Conservation (phyloP, 2,329 filamentous ascomycete species). For the Lizonia empirigonia region DNA sequence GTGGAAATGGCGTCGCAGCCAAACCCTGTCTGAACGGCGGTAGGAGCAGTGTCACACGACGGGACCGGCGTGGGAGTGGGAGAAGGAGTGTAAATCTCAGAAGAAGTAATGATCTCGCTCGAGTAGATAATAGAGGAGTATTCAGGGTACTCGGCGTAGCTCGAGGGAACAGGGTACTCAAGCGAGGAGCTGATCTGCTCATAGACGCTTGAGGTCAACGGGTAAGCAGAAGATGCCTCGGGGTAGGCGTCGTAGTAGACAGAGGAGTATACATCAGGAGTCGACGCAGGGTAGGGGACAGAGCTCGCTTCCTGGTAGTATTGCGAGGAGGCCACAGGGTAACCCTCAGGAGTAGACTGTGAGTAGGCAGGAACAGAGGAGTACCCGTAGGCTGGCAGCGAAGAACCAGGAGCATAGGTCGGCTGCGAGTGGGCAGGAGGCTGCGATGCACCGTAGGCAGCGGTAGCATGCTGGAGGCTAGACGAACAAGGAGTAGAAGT, state of each 20-base stretch:
- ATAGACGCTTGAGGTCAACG: conserved; percentile 13
- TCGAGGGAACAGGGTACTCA: conserved; percentile 3
- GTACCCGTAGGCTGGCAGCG: background rate
- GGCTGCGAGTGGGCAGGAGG: background rate
- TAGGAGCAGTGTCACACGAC: conserved; percentile 17
- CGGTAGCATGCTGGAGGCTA: conserved; percentile 6
- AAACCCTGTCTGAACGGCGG: conserved; percentile 11
- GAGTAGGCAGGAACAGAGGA: conserved; percentile 6
- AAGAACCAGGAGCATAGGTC: background rate
- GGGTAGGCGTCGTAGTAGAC: conserved; percentile 6
- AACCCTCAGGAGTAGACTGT: background rate
- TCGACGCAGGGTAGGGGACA: conserved; percentile 3
- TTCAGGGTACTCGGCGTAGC: conserved; percentile 1
- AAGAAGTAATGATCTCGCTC: conserved; percentile 3
- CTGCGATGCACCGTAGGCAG: conserved; percentile 1
- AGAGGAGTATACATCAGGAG: background rate
- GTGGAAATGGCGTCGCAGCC: conserved; percentile 9
- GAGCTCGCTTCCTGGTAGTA: conserved; percentile 10
- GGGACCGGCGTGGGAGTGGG: conserved; percentile 8
- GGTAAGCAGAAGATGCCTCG: conserved; percentile 9
- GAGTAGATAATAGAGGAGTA: conserved; percentile 1
- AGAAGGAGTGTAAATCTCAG: conserved; percentile 7
- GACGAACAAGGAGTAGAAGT: conserved; percentile 8
- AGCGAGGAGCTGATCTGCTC: conserved; percentile 14
- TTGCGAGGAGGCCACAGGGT: background rate